Conservation (phyloP, 176 grass and related monocot genomes). For the Metroxylon sagu region DNA sequence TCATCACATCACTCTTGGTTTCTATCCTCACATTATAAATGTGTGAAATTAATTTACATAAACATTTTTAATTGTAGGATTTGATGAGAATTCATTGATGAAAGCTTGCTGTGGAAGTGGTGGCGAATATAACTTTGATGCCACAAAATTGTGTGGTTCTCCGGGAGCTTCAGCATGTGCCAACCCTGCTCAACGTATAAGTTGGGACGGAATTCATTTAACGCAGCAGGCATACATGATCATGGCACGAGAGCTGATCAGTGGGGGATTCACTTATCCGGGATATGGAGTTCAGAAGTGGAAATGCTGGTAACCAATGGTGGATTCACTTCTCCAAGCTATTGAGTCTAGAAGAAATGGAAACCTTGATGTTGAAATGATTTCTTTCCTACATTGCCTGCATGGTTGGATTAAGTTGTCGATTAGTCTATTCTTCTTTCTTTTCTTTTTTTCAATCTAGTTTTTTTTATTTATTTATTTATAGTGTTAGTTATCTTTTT, state of each 20-base stretch:
- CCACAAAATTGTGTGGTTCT: slow-evolving; percentile 45
- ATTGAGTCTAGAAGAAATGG: no score
- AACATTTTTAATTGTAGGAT: slow-evolving; percentile 24
- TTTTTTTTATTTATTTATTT: no score
- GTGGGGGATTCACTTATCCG: slow-evolving; percentile 54
- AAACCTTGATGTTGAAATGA: no score
- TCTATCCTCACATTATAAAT: no score
- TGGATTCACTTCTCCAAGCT: no score
- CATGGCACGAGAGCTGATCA: slow-evolving; percentile 54
- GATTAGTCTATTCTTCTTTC: no score
- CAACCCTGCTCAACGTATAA: slow-evolving; percentile 39
- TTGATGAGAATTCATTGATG: slow-evolving; percentile 36
- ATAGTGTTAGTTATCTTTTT: no score
- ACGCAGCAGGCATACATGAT: slow-evolving; percentile 68
- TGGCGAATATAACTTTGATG: slow-evolving; percentile 49
- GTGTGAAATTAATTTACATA: no score
- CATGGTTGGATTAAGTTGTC: no score
- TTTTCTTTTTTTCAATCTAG: no score
- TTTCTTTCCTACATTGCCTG: no score
- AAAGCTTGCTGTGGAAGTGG: slow-evolving; percentile 58
- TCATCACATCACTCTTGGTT: neutral
- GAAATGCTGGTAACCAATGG: slow-evolving; percentile 30
- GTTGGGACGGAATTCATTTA: slow-evolving; percentile 86
- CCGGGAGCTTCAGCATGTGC: slow-evolving; percentile 25
- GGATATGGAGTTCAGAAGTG: slow-evolving; percentile 48